These are phyloP conservation scores for Aspergillus glaucus DNA, from an alignment of 2,329 filamentous ascomycete species.

Conservation along the genomic window DNA sequence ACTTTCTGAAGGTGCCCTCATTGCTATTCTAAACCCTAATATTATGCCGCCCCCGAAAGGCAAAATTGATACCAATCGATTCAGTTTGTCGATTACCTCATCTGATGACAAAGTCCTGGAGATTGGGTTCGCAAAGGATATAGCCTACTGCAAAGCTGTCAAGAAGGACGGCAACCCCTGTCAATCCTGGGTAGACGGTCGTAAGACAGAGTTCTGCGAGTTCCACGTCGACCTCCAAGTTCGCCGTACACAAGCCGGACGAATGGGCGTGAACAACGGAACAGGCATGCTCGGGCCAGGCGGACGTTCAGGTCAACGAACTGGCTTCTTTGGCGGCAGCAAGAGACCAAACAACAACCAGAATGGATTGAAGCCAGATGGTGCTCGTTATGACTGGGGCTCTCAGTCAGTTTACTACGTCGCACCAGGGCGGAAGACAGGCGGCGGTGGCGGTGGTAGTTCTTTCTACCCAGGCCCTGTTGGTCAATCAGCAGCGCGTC, in stretches of 20 bases:
- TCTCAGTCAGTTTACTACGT: constrained; percentile 43
- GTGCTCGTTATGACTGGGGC: constrained; percentile 33
- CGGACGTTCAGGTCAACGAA: constrained; percentile 36
- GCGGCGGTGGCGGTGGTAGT: constrained; percentile 8
- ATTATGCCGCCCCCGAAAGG: constrained; percentile 81
- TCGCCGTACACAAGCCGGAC: constrained; percentile 58
- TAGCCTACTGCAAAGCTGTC: constrained; percentile 79
- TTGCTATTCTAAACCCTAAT: constrained; percentile 85
- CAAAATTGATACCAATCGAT: constrained; percentile 70
- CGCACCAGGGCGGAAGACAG: constrained; percentile 25
- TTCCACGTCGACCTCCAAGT: constrained; percentile 83
- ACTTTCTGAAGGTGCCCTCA: constrained; percentile 78
- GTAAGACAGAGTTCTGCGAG: constrained; percentile 85
- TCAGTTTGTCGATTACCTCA: constrained; percentile 77
- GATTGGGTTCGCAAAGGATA: constrained; percentile 73
- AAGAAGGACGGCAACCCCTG: constrained; percentile 81
- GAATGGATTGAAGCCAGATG: constrained; percentile 28
- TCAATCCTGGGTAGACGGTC: constrained; percentile 76
- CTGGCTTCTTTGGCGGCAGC: constrained; percentile 30
- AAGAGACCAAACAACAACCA: constrained; percentile 10
- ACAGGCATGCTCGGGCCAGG: constrained; percentile 45
- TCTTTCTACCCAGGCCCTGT: constrained; percentile 17
- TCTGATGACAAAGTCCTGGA: constrained; percentile 87
- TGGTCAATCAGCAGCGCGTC: constrained; percentile 31
- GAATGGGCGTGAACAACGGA: constrained; percentile 75